Conservation (phyloP, 78 protist genomes). For the Neovahlkampfia damariscottae region DNA sequence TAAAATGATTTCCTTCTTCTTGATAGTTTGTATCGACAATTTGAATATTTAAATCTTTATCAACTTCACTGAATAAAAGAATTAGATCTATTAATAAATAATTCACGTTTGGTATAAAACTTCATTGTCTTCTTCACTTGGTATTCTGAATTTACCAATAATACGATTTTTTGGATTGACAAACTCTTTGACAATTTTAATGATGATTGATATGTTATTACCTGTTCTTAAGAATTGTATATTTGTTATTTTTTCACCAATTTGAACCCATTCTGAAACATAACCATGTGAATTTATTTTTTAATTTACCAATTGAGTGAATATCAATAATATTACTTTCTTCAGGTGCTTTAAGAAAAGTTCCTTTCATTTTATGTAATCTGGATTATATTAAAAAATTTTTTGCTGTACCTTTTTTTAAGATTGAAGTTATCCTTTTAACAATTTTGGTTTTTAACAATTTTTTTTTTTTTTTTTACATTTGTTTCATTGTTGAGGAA, state of each 20-base stretch:
- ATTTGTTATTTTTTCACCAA: not conserved
- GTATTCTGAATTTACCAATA: no score
- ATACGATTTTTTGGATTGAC: no score
- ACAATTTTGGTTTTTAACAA: not conserved
- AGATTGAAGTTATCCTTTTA: not conserved
- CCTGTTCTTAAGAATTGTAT: no score
- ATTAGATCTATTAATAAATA: not conserved
- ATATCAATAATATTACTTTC: not conserved
- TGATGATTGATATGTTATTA: no score
- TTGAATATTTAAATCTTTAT: no score
- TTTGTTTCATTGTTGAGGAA: conserved; percentile 38
- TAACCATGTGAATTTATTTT: not conserved
- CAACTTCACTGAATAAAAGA: no score
- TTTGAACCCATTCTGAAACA: not conserved
- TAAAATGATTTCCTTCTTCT: not conserved
- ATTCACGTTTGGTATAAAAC: no score
- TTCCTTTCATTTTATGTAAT: not conserved
- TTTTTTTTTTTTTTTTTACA: not conserved
- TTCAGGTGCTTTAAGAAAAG: not conserved
- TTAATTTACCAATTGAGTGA: not conserved
- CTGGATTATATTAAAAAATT: not conserved
- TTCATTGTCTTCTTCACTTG: no score
- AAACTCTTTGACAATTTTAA: no score
- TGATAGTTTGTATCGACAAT: no score
- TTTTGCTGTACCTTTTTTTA: not conserved